Conservation (phyloP, 2,329 filamentous ascomycete species). For the Lecanoromycetidae sp. region DNA sequence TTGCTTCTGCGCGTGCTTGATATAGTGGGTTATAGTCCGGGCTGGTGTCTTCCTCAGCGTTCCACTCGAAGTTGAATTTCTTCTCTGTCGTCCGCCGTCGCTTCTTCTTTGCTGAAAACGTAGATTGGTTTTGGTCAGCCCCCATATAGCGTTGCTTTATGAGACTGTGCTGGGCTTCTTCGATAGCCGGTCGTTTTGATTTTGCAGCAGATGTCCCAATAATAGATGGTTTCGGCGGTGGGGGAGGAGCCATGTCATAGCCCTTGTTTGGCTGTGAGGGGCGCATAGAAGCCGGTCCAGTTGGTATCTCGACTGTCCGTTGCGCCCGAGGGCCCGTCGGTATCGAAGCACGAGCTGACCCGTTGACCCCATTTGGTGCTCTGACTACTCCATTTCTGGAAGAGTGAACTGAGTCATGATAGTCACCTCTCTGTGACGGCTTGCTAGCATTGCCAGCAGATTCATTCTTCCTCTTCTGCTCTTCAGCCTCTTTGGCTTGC, state of each 20-base stretch:
- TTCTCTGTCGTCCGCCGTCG: slow-evolving; percentile 81
- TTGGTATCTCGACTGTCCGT: slow-evolving; percentile 41
- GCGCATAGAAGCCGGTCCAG: slow-evolving; percentile 38
- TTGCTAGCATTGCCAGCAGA: slow-evolving; percentile 25
- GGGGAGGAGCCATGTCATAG: slow-evolving; percentile 42
- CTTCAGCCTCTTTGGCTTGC: slow-evolving; percentile 57
- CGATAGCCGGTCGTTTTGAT: slow-evolving; percentile 34
- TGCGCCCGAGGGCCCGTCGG: slow-evolving; percentile 65
- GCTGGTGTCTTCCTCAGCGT: slow-evolving; percentile 84
- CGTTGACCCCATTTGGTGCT: slow-evolving; percentile 20
- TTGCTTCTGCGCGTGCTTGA: slow-evolving; percentile 51
- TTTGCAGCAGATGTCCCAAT: slow-evolving; percentile 28
- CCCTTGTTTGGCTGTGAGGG: slow-evolving; percentile 31
- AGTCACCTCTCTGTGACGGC: slow-evolving; percentile 20
- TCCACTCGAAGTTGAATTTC: slow-evolving; percentile 99
- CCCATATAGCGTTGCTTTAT: slow-evolving; percentile 82
- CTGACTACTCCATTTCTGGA: slow-evolving; percentile 18
- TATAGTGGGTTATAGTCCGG: slow-evolving; percentile 73
- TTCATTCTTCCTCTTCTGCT: slow-evolving; percentile 43
- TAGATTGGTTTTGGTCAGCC: slow-evolving; percentile 72
- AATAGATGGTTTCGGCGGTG: slow-evolving; percentile 32
- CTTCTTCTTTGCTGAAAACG: slow-evolving; percentile 93
- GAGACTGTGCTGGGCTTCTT: slow-evolving; percentile 58
- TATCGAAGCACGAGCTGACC: slow-evolving; percentile 29
- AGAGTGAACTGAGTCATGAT: slow-evolving; percentile 13